Conservation (phyloP, 768 basidiomycete species). For the Mycena metata region DNA sequence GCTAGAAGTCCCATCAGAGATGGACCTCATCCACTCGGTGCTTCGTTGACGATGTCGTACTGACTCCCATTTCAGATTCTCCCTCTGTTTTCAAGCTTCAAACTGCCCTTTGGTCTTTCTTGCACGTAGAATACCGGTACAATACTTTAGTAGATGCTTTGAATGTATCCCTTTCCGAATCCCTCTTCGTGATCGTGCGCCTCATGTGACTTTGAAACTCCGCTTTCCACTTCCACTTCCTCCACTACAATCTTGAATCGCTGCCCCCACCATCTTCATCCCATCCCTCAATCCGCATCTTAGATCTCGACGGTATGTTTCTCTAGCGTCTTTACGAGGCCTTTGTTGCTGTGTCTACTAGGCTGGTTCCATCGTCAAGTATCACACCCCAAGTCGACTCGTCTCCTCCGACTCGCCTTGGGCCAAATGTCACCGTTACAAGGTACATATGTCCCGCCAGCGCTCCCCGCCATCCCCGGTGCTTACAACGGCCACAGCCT, state of each 20-base stretch:
- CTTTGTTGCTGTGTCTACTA: no score
- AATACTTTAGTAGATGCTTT: background rate
- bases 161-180: background rate
- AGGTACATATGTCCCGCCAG: background rate
- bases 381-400: background rate
- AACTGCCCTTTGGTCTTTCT: background rate
- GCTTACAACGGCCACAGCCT: background rate
- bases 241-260: no score
- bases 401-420: background rate
- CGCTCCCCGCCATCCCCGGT: background rate
- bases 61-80: background rate
- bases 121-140: background rate
- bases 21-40: constrained; percentile 12
- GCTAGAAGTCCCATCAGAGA: constrained; percentile 2
- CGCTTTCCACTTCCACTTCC: background rate
- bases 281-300: no score
- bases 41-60: constrained; percentile 13
- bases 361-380: no score
- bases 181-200: background rate
- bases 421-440: background rate
- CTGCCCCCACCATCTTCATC: no score
- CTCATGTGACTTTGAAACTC: background rate
- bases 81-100: background rate
- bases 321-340: no score
- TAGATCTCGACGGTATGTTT: no score